Percentiles rank a stretch among this genome's conserved stretches.
Conservation (phyloP, 208 protist genomes). For the Phytomonas serpens region DNA sequence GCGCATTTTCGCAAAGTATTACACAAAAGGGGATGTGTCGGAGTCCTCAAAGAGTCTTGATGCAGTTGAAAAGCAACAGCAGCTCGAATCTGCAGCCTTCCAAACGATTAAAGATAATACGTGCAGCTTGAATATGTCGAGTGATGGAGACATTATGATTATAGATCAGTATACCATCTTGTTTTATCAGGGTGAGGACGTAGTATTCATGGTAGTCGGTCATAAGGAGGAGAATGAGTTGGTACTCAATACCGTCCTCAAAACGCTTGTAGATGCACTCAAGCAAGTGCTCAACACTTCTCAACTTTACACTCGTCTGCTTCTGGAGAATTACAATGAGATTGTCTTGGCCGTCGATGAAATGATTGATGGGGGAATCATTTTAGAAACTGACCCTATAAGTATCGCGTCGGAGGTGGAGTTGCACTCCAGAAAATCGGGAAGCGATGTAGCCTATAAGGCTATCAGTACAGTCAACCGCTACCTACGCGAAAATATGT, state of each 20-base stretch:
- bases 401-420: constrained; percentile 48
- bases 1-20: constrained; percentile 87
- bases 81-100: constrained; percentile 54
- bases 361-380: constrained; percentile 87
- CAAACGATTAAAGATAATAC: constrained; percentile 24
- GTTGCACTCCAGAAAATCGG: constrained; percentile 46
- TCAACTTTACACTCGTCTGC: constrained; percentile 30
- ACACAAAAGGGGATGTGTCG: constrained; percentile 47
- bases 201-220: constrained; percentile 75
- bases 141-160: constrained; percentile 64
- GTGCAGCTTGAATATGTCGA: constrained; percentile 13
- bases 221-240: constrained; percentile 76
- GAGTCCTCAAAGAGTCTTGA: constrained; percentile 38
- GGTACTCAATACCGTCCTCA: constrained; percentile 60
- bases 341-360: constrained; percentile 86
- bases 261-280: constrained; percentile 56
- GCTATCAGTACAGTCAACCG: constrained; percentile 77
- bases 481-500: constrained; percentile 78
- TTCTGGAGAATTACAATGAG: constrained; percentile 83
- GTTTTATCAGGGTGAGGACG: constrained; percentile 49
- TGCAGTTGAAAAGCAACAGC: constrained; percentile 50
- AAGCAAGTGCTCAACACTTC: constrained; percentile 42
- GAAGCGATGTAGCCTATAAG: constrained; percentile 50
- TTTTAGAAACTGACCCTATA: constrained; percentile 68
- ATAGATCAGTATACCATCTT: constrained; percentile 70